Evolutionary conservation across 345 rosid species (phyloP), one percentile per base, ranked within the genome.

Genomic region (Hibiscus tridactylites): DNA sequence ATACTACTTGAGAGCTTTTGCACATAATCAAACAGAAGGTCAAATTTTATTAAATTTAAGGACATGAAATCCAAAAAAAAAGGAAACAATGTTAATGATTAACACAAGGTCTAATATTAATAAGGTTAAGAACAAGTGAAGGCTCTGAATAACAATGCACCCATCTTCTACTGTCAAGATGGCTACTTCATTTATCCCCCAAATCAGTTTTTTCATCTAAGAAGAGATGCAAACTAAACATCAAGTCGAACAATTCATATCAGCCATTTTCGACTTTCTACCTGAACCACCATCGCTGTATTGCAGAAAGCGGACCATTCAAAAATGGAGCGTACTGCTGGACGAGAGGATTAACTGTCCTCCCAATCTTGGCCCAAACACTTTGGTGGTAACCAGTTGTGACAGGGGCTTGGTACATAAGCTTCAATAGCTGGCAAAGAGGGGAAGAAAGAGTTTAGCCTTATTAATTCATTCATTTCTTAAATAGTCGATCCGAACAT

Each of bases 381-480:
- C 92, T 90, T 57, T 86, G 95, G 81, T 95, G 97, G 83, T 95
- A 89, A 60, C 91, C 83, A 21, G 92, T 88, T n/a, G 97, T 87
- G 21, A 84, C 91, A 9, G 97, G 99, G 33, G 99, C 97, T n/a
- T 89, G 90, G 83, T 90, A 87, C 99, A 95, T 92, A 76, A 90
- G 94, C 87, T 95, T 95, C 85, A 95, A 59, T 28, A 59, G 63
- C 63, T 59, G 63, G 29, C 37, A 59, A 3, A 26, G 3, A 0
- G 8, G n/a, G n/a, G 31, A 1, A 58, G 9, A 19, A 28, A 28
- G 33, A 31, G 13, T 56, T 56, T 56, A 56, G 31, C 8, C 13
- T 39, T 39, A 47, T 47, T 2, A 57, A 9, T 21, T 58, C 16
- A 58, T 58, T 58, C 62, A 24, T 11, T 19, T 19, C 16, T 39